Conservation (phyloP, 2,329 filamentous ascomycete genomes). For the Paecilomyces sp. region DNA sequence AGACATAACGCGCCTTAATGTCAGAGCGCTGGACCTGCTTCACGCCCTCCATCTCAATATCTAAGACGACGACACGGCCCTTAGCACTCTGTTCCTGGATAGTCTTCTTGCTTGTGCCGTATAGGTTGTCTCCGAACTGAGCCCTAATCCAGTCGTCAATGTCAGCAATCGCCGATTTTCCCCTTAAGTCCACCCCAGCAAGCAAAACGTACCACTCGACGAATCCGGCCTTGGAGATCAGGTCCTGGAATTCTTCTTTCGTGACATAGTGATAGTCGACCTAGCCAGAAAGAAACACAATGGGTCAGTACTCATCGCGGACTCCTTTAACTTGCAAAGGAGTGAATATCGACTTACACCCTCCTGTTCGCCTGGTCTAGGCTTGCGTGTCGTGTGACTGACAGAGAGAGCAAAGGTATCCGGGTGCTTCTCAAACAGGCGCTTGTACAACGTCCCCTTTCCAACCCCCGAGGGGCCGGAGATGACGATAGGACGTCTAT, state of each 20-base stretch:
- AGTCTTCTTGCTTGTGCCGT: conserved; percentile 75
- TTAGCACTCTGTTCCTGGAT: conserved; percentile 67
- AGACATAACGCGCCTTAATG: conserved; percentile 72
- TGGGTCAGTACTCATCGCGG: neutral
- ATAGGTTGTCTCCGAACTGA: conserved; percentile 75
- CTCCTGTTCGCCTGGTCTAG: conserved; percentile 69
- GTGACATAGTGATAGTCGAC: conserved; percentile 71
- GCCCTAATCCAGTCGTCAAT: conserved; percentile 42
- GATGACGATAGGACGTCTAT: conserved; percentile 31
- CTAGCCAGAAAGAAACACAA: neutral
- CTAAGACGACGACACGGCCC: conserved; percentile 71
- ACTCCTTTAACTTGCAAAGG: neutral
- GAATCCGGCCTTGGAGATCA: conserved; percentile 65
- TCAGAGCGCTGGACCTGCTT: conserved; percentile 80
- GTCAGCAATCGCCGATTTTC: neutral
- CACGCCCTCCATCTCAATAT: conserved; percentile 98
- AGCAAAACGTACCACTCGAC: conserved; percentile 53
- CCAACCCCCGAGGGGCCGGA: conserved; percentile 36
- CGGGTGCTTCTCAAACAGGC: conserved; percentile 34
- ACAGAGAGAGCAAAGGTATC: conserved; percentile 37
- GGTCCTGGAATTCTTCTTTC: conserved; percentile 58
- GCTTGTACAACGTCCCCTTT: conserved; percentile 36
- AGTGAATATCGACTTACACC: conserved; percentile 14
- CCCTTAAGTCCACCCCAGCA: neutral
- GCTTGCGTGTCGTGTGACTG: conserved; percentile 67